A percentile compares a stretch with the other conserved stretches of the same genome.
Evolutionary conservation across 106 monocot species (phyloP).

Genomic region (Apostasia ramifera): DNA sequence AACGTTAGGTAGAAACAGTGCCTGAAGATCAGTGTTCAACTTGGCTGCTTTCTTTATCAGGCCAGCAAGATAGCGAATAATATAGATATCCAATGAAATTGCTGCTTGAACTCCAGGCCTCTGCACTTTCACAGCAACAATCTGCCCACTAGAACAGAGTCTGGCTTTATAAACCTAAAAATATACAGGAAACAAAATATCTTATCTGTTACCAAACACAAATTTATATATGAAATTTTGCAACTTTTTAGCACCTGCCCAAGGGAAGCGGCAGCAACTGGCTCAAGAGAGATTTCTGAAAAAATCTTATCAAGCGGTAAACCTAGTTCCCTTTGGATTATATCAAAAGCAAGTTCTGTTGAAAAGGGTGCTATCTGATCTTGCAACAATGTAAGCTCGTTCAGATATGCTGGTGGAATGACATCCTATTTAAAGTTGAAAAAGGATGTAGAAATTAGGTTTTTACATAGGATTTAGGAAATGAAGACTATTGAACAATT

Average conservation of each 20-base stretch:
- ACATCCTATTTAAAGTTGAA: slow-evolving; percentile 59
- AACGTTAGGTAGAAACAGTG: slow-evolving; percentile 16
- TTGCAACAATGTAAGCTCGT: slow-evolving; percentile 91
- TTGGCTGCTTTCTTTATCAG: slow-evolving; percentile 59
- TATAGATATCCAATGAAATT: slow-evolving; percentile 96
- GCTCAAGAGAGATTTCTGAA: slow-evolving; percentile 90
- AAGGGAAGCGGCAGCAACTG: slow-evolving; percentile 94
- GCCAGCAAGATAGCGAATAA: slow-evolving; percentile 80
- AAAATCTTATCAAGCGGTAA: slow-evolving; percentile 69
- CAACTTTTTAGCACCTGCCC: slow-evolving; percentile 54
- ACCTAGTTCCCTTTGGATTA: slow-evolving; percentile 90
- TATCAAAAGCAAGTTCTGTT: slow-evolving; percentile 74
- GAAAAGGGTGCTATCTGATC: slow-evolving; percentile 95
- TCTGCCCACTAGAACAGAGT: slow-evolving; percentile 51
- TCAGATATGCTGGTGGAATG: slow-evolving; percentile 88
- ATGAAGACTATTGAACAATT: too few species aligned
- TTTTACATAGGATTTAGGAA: not conserved
- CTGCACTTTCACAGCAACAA: slow-evolving; percentile 98
- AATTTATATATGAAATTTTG: not conserved
- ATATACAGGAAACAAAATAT: slow-evolving; percentile 11
- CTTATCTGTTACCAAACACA: not conserved
- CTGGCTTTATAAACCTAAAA: slow-evolving; percentile 93
- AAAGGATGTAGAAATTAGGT: not conserved
- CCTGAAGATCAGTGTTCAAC: slow-evolving; percentile 92
- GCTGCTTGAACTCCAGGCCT: slow-evolving; percentile 97